These are phyloP conservation scores for Rutstroemia sydowiana DNA, from an alignment of 2,329 filamentous ascomycete species.

Conservation along the genomic window DNA sequence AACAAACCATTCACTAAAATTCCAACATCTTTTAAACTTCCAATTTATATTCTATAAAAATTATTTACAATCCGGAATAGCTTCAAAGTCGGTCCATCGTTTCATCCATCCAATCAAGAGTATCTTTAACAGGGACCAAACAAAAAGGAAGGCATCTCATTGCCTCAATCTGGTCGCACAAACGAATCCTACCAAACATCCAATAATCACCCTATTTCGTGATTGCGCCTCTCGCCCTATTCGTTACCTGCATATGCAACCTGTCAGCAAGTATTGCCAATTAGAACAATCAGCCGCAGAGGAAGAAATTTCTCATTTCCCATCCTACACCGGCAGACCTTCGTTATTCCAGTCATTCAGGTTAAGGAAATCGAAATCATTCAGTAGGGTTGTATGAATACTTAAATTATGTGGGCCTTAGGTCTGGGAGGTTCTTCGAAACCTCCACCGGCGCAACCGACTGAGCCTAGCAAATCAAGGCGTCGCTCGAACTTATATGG, in stretches of 20 bases:
- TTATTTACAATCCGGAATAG: too few species aligned
- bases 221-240: neutral
- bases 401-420: neutral
- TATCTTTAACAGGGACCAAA: too few species aligned
- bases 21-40: too few species aligned
- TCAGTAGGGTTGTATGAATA: slow-evolving; percentile 2
- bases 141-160: too few species aligned
- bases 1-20: too few species aligned
- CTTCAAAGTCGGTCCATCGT: too few species aligned
- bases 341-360: slow-evolving; percentile 9
- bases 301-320: slow-evolving; percentile 2
- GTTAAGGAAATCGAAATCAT: neutral
- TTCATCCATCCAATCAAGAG: too few species aligned
- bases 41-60: too few species aligned
- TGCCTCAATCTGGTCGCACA: too few species aligned
- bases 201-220: neutral
- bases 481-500: slow-evolving; percentile 17
- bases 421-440: neutral
- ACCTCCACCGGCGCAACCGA: slow-evolving; percentile 2
- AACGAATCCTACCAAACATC: too few species aligned
- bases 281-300: slow-evolving; percentile 8
- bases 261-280: slow-evolving; percentile 1
- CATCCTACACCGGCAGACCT: slow-evolving; percentile 21
- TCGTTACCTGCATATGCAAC: slow-evolving; percentile 1
- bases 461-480: slow-evolving; percentile 13